A percentile compares a stretch with the other conserved stretches of the same genome.
Evolutionary conservation across 805 yeast genomes (phyloP).

Genomic region (Yamadazyma takamatsuzukensis): DNA sequence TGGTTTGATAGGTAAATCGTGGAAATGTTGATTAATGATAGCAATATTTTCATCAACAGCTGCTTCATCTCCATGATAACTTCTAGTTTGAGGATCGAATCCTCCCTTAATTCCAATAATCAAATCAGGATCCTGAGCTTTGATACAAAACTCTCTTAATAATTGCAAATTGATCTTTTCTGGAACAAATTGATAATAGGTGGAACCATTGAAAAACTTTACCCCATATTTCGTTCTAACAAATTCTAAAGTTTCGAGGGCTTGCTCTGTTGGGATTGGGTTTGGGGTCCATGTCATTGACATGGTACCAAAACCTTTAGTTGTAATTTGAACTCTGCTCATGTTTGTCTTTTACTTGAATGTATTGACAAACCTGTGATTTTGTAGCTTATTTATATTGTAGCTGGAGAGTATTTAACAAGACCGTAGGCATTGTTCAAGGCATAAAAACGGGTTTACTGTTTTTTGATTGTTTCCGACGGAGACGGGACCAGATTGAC

Average conservation of each 20-base stretch:
- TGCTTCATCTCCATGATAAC: conserved; percentile 51
- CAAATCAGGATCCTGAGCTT: conserved; percentile 44
- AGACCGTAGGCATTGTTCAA: too few species aligned
- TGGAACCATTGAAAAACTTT: conserved; percentile 67
- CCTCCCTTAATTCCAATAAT: conserved; percentile 71
- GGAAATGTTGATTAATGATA: conserved; percentile 28
- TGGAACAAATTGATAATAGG: conserved; percentile 61
- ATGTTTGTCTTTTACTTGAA: too few species aligned
- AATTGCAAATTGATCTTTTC: conserved; percentile 48
- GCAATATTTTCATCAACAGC: conserved; percentile 47
- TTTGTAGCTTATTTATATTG: too few species aligned
- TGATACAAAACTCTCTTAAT: conserved; percentile 52
- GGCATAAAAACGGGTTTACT: too few species aligned
- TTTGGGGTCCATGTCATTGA: conserved; percentile 66
- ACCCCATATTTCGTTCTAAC: conserved; percentile 46
- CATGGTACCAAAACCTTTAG: conserved; percentile 69
- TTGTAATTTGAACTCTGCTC: conserved; percentile 4
- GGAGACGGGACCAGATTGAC: too few species aligned
- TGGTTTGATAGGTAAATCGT: conserved; percentile 23
- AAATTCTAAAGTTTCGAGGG: conserved; percentile 49
- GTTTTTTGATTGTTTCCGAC: too few species aligned
- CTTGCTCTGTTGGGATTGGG: conserved; percentile 52
- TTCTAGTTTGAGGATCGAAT: conserved; percentile 26
- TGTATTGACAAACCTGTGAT: too few species aligned
- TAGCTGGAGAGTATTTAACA: too few species aligned